Evolutionary conservation across 495 filamentous ascomycete genomes (phyloP).

Genomic region (Penicillium bialowiezense): DNA sequence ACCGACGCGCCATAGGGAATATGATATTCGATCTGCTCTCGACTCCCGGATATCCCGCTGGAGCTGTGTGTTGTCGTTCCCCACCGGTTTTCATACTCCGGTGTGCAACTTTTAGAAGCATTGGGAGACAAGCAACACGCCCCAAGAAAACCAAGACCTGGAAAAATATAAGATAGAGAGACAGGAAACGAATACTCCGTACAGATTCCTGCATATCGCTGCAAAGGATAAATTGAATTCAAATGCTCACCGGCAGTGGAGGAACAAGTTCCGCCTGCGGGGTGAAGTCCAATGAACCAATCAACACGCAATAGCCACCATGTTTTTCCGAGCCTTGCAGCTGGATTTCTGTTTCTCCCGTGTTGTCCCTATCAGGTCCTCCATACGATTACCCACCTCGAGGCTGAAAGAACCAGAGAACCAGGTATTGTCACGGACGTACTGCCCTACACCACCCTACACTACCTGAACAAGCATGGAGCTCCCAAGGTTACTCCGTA

Average conservation of each 20-base stretch:
- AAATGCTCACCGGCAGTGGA: conserved; percentile 10
- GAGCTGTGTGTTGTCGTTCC: not conserved
- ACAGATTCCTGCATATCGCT: not conserved
- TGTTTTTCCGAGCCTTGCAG: conserved; percentile 36
- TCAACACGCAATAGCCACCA: conserved; percentile 22
- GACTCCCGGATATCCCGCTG: conserved; percentile 17
- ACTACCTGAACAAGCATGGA: not conserved
- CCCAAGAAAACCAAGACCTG: too few relatives aligned
- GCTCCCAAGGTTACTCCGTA: not conserved
- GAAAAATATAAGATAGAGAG: too few relatives aligned
- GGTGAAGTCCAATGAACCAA: conserved; percentile 32
- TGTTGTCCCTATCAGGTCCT: conserved; percentile 18
- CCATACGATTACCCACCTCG: too few relatives aligned
- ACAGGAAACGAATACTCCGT: too few relatives aligned
- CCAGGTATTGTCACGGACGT: not conserved
- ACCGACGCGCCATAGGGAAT: conserved; percentile 14
- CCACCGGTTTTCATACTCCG: too few relatives aligned
- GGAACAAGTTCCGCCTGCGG: conserved; percentile 33
- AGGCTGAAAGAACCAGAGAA: conserved; percentile 1
- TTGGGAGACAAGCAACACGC: too few relatives aligned
- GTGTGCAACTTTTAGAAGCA: too few relatives aligned
- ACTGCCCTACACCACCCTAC: not conserved
- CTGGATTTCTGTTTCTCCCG: conserved; percentile 2
- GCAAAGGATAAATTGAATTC: not conserved
- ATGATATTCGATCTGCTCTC: conserved; percentile 24